A percentile compares a stretch with the other conserved stretches of the same genome.
Conservation (phyloP, 1,284 basidiomycete genomes). For the Fomes fomentarius region DNA sequence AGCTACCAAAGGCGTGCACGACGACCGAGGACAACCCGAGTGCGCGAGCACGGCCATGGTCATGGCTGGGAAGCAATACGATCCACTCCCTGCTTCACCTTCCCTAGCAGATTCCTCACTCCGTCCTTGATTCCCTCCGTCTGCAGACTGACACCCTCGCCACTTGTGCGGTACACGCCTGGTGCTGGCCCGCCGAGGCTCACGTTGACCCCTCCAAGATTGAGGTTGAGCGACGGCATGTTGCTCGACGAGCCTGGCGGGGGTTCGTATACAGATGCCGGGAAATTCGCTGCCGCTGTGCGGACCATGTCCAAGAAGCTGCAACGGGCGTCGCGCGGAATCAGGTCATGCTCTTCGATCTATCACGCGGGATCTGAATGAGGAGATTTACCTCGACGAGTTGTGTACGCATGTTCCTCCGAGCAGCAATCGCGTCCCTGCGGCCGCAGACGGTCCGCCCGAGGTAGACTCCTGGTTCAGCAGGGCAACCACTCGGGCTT, state of each 20-base stretch:
- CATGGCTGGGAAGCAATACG: conserved; percentile 44
- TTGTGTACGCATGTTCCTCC: conserved; percentile 95
- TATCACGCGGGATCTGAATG: conserved; percentile 4
- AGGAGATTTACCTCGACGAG: conserved; percentile 71
- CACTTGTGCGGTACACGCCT: conserved; percentile 81
- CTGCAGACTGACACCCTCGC: conserved; percentile 67
- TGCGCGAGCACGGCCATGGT: conserved; percentile 5
- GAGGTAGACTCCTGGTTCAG: conserved; percentile 77
- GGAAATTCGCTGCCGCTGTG: conserved; percentile 61
- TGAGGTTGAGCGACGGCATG: conserved; percentile 81
- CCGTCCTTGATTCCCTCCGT: conserved; percentile 85
- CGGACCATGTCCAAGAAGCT: conserved; percentile 81
- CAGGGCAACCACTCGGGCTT: conserved; percentile 81
- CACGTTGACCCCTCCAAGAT: conserved; percentile 89
- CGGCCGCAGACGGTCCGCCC: conserved; percentile 47
- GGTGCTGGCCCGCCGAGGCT: conserved; percentile 84
- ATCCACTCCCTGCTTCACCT: conserved; percentile 88
- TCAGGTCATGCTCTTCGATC: conserved; percentile 11
- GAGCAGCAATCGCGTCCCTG: conserved; percentile 77
- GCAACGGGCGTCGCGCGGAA: conserved; percentile 12
- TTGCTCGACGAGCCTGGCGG: conserved; percentile 69
- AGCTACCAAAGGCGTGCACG: not conserved
- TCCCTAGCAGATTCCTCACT: conserved; percentile 83
- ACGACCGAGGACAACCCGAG: conserved; percentile 12
- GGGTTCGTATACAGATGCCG: conserved; percentile 68